Percentiles rank a stretch among this genome's conserved stretches.
These are phyloP conservation scores for Ceratobasidium sp. DNA, from an alignment of 1,284 basidiomycete species.

Conservation along the genomic window DNA sequence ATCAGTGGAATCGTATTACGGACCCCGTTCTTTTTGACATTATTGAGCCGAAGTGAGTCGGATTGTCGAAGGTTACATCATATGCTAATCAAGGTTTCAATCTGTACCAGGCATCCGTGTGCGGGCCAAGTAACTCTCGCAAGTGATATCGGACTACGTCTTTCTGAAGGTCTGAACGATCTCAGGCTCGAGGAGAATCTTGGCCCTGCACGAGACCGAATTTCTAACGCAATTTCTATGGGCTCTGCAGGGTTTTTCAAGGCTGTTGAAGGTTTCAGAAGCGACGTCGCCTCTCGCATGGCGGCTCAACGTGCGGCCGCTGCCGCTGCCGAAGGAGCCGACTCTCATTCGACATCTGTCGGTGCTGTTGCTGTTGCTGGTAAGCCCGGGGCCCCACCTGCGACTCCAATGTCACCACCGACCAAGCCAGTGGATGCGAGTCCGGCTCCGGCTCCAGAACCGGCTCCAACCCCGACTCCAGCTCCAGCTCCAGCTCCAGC, in stretches of 20 bases:
- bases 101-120: conserved; percentile 74
- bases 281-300: conserved; percentile 45
- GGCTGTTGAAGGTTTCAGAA: conserved; percentile 84
- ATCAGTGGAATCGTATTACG: conserved; percentile 84
- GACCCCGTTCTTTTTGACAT: conserved; percentile 91
- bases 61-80: not conserved
- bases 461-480: conserved; percentile 23
- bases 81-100: too few relatives aligned
- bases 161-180: conserved; percentile 88
- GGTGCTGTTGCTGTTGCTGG: too few relatives aligned
- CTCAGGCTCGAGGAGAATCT: conserved; percentile 87
- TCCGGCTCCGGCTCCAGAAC: conserved; percentile 19
- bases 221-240: conserved; percentile 71
- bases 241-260: conserved; percentile 85
- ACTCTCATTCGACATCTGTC: conserved; percentile 43
- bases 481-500: conserved; percentile 34
- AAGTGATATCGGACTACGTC: conserved; percentile 82
- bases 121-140: conserved; percentile 86
- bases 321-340: conserved; percentile 46
- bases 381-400: not conserved
- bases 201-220: conserved; percentile 83
- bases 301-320: conserved; percentile 44
- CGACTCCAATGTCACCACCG: conserved; percentile 4
- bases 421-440: not conserved
- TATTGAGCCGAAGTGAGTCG: conserved; percentile 77